Evolutionary conservation across 2,329 filamentous ascomycete species (phyloP).

Genomic region (Raffaelea deltoideospora): DNA sequence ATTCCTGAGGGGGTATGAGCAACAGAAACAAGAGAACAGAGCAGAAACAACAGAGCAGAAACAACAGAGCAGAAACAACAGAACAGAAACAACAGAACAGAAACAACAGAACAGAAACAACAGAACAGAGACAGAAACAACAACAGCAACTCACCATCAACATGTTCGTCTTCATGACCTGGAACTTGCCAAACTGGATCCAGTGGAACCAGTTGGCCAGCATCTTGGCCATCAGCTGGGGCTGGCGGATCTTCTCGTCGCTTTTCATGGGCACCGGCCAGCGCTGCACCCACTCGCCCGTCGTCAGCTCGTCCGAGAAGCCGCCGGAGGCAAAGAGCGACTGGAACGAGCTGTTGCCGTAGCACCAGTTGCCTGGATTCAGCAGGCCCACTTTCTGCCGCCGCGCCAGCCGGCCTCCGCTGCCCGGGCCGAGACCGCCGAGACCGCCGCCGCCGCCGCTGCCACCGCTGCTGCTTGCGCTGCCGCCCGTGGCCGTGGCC

Average conservation of each 20-base stretch:
- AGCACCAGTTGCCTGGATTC: constrained; percentile 75
- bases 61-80: not conserved
- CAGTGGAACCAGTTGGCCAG: constrained; percentile 43
- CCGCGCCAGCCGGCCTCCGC: constrained; percentile 16
- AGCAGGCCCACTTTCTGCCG: constrained; percentile 53
- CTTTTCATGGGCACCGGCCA: constrained; percentile 54
- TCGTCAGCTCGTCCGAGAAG: constrained; percentile 50
- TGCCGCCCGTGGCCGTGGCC: constrained; percentile 13
- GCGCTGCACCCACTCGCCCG: constrained; percentile 42
- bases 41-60: not conserved
- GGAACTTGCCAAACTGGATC: constrained; percentile 35
- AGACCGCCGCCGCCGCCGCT: not conserved
- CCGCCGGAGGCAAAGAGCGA: constrained; percentile 59
- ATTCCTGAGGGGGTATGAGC: constrained; percentile 27
- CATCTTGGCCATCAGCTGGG: constrained; percentile 45
- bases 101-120: not conserved
- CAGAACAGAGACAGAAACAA: too few species aligned
- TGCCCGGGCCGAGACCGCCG: not conserved
- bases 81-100: not conserved
- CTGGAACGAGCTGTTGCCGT: constrained; percentile 84
- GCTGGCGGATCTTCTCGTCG: constrained; percentile 34
- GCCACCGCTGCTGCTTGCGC: not conserved
- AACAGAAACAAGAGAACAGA: not conserved
- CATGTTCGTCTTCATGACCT: constrained; percentile 36
- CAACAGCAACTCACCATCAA: constrained; percentile 42